A percentile compares a stretch with the other conserved stretches of the same genome.
Conservation (phyloP, 306 rosid genomes). For the Mucuna pruriens region DNA sequence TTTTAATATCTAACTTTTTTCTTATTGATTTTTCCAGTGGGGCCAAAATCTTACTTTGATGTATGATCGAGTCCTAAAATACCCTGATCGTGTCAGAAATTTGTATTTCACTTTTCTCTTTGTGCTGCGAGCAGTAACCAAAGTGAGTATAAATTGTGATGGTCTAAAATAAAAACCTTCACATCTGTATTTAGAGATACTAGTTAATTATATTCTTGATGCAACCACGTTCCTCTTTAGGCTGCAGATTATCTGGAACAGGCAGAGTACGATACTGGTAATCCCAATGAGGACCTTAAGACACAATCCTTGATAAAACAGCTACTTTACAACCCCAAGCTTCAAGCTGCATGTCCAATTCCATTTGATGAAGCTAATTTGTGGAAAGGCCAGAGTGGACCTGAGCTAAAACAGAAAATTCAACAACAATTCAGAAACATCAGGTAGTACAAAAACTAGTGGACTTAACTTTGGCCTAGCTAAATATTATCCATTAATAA, state of each 20-base stretch:
- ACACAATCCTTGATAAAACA: conserved; percentile 82
- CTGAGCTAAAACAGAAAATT: conserved; percentile 86
- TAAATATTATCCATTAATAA: neutral
- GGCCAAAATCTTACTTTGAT: conserved; percentile 78
- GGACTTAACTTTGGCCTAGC: conserved; percentile 13
- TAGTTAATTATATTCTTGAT: conserved; percentile 27
- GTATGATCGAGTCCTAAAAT: conserved; percentile 79
- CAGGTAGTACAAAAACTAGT: conserved; percentile 53
- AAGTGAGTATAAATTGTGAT: conserved; percentile 59
- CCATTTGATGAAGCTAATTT: conserved; percentile 98
- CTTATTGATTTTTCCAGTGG: conserved; percentile 69
- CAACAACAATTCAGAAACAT: conserved; percentile 96
- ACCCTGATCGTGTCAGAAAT: conserved; percentile 91
- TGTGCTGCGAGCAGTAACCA: conserved; percentile 93
- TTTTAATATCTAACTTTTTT: conserved; percentile 25
- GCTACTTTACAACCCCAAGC: conserved; percentile 73
- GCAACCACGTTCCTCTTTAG: conserved; percentile 51
- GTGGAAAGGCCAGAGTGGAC: conserved; percentile 97
- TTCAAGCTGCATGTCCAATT: conserved; percentile 96
- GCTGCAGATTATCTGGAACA: conserved; percentile 90
- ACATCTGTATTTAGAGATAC: neutral
- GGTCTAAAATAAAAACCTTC: conserved; percentile 2
- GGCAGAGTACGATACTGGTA: conserved; percentile 93
- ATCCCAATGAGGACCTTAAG: conserved; percentile 74
- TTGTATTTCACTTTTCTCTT: conserved; percentile 95